Evolutionary conservation across 345 rosid genomes (phyloP), one percentile per base, ranked within the genome.

Genomic region (Acer saccharum): DNA sequence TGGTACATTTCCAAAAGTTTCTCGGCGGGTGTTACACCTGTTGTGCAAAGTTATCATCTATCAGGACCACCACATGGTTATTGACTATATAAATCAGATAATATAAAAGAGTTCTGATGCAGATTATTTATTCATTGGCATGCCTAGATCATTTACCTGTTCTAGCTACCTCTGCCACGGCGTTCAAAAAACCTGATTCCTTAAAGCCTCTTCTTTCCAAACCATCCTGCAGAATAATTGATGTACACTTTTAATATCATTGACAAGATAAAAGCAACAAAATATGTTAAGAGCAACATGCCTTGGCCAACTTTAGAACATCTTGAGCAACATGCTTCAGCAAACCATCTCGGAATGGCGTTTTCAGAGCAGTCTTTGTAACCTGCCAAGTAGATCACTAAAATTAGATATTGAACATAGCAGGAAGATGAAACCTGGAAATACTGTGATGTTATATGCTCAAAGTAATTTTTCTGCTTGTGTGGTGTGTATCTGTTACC

Each of bases 121-220:
- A 27, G 29, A 27, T 27, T 27, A 27, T 27, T 27, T 27, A 27
- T 27, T 27, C 29, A 27, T 1, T 27, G 29, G 29, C 29, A 27
- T 27, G 29, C 29, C 29, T 27, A 1, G 29, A 64, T 17, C 23
- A 63, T 58, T 76, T 82, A 96, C 99, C 99, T 88, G 99, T 94
- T 78, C 92, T 84, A 76, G 90, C 98, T 80, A 96, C 95, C 79
- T 94, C 95, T 48, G 84, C 73, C 27, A 96, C 92, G 74, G 75
- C 98, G 71, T 96, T 92, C 83, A 96, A 83, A 90, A 96, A 94
- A 8, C 94, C 93, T 0, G 88, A 77, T 88, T 96, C 99, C 87
- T 96, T 96, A 78, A 77, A 96, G 62, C 99, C 99, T 84, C 98
- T 86, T 35, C 97, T 91, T 85, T 96, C 98, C 83, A 96, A 79